Conservation (phyloP, 805 yeast genomes). For the Yarrowia porcina region DNA sequence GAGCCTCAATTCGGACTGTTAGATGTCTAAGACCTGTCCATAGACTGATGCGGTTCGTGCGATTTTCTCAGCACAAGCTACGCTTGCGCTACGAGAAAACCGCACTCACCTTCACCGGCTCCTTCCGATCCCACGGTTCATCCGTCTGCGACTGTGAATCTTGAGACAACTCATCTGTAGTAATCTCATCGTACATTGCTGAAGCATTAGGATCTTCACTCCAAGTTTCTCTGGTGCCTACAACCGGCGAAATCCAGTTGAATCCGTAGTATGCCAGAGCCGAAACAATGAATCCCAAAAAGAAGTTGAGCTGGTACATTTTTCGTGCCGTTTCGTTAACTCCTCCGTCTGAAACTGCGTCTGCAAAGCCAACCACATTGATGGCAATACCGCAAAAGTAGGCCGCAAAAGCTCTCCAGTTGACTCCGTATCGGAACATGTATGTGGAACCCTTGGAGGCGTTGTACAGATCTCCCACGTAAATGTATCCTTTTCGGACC, state of each 20-base stretch:
- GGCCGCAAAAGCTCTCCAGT: constrained; percentile 82
- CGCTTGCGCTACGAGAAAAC: not conserved
- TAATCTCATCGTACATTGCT: not conserved
- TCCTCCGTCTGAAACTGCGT: constrained; percentile 63
- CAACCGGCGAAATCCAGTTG: constrained; percentile 35
- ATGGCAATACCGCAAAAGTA: constrained; percentile 78
- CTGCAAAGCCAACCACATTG: constrained; percentile 80
- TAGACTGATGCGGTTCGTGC: too few species aligned
- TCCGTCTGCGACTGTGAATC: not conserved
- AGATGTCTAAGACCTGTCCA: too few species aligned
- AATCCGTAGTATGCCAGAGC: constrained; percentile 53
- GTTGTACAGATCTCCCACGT: constrained; percentile 61
- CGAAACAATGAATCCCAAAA: constrained; percentile 67
- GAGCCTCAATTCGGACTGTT: too few species aligned
- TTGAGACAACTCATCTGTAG: constrained; percentile 9
- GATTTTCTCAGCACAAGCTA: too few species aligned
- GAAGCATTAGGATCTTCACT: constrained; percentile 17
- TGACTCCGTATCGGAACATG: constrained; percentile 64
- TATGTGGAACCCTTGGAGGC: constrained; percentile 49
- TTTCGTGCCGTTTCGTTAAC: constrained; percentile 77
- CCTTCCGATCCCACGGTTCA: not conserved
- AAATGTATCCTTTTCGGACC: constrained; percentile 69
- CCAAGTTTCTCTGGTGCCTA: constrained; percentile 22
- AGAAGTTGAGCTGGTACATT: constrained; percentile 70
- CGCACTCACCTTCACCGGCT: not conserved